Evolutionary conservation across 2,329 filamentous ascomycete genomes (phyloP).

Genomic region (Botrytis elliptica): DNA sequence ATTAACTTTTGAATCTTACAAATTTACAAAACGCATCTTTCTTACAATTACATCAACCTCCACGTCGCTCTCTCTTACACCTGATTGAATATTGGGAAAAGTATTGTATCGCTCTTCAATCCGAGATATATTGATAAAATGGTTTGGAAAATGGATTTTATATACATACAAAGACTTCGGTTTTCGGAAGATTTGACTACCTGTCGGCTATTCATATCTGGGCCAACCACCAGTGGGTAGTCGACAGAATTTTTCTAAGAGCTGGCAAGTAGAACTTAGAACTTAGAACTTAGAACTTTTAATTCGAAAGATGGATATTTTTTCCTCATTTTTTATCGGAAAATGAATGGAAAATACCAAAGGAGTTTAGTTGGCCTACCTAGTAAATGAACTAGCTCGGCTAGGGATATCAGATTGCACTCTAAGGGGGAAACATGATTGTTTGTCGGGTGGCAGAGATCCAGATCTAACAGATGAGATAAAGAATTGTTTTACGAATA

Average conservation of each 20-base stretch:
- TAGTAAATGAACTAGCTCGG: background rate
- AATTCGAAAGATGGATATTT: background rate
- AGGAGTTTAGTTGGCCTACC: no score
- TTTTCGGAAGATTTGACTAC: background rate
- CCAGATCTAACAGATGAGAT: no score
- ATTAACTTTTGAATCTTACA: background rate
- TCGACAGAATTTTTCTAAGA: no score
- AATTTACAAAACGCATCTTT: background rate
- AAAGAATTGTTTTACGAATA: no score
- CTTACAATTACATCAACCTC: background rate
- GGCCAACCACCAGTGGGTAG: no score
- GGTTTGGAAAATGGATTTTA: background rate
- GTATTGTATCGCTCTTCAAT: background rate
- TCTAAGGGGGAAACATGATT: background rate
- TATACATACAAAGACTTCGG: background rate
- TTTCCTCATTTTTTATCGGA: background rate
- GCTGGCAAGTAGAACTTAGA: no score
- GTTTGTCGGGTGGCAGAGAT: background rate
- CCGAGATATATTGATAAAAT: background rate
- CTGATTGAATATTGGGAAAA: background rate
- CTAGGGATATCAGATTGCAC: background rate
- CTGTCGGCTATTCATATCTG: no score
- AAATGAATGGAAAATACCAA: background rate
- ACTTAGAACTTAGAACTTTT: background rate
- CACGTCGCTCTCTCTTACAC: background rate